Conservation (phyloP, 257 asterid genomes). For the Coffea canephora region DNA sequence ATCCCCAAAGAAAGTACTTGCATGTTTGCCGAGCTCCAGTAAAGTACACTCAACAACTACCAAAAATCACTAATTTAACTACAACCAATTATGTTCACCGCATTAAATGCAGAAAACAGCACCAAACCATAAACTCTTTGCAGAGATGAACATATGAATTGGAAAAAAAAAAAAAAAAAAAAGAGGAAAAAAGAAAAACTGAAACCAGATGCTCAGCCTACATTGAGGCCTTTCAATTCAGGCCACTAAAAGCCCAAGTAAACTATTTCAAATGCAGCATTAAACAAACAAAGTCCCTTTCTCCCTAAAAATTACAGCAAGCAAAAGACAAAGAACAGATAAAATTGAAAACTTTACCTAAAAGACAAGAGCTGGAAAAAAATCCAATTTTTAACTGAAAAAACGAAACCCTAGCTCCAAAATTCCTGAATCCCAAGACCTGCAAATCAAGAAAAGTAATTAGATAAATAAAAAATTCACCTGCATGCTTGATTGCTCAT, state of each 20-base stretch:
- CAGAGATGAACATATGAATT: background rate
- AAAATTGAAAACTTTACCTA: background rate
- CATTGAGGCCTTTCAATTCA: background rate
- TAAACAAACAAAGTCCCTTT: background rate
- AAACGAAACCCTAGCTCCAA: constrained; percentile 10
- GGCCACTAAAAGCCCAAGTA: background rate
- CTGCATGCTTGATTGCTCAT: constrained; percentile 4
- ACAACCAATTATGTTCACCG: no score
- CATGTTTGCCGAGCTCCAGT: background rate
- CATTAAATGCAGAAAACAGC: background rate
- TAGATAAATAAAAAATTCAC: background rate
- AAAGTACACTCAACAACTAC: background rate
- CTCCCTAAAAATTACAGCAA: background rate
- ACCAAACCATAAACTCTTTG: background rate
- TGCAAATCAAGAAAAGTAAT: background rate
- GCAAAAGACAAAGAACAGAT: background rate
- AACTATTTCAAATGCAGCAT: background rate
- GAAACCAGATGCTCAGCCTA: constrained; percentile 2
- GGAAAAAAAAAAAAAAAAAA: background rate
- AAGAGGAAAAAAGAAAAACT: background rate
- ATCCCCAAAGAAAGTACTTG: no score
- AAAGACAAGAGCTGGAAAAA: background rate
- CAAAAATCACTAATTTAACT: no score
- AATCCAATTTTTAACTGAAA: background rate
- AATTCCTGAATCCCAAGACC: background rate